phyloP scores from a whole-genome alignment of 495 filamentous ascomycete genomes.

The Pseudotulostoma volvatum region DNA sequence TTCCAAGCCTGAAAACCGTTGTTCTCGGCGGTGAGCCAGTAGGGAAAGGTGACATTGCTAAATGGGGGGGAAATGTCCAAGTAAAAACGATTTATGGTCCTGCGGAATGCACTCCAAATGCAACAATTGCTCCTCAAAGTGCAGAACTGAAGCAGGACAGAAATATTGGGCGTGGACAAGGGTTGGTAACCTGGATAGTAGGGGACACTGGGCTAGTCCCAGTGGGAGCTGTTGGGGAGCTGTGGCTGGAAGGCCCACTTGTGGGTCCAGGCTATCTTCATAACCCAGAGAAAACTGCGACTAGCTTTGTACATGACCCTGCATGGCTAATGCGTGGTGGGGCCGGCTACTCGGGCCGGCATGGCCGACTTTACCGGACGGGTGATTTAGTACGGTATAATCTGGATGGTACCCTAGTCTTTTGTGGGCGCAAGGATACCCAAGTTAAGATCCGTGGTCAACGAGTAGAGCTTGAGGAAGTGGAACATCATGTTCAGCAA shows the following conservation, averaged over 20 bases:
- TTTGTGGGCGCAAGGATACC: slow-evolving; percentile 15
- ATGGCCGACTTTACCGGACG: slow-evolving; percentile 31
- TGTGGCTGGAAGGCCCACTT: slow-evolving; percentile 8
- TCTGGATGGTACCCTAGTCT: slow-evolving; percentile 13
- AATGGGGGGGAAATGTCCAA: slow-evolving; percentile 7
- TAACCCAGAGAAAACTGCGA: slow-evolving; percentile 21
- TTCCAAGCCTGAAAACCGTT: slow-evolving; percentile 10
- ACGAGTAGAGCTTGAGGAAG: slow-evolving; percentile 21
- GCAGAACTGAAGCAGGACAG: slow-evolving; percentile 18
- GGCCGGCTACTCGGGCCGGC: too few species aligned
- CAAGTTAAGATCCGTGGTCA: slow-evolving; percentile 21
- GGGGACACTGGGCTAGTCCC: slow-evolving; percentile 20
- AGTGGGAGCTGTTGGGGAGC: slow-evolving; percentile 24
- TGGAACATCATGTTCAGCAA: slow-evolving; percentile 10
- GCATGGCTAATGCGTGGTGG: slow-evolving; percentile 20
- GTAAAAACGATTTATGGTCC: slow-evolving; percentile 13
- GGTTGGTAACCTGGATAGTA: slow-evolving; percentile 24
- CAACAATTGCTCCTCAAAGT: slow-evolving; percentile 43
- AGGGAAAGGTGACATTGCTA: slow-evolving; percentile 4
- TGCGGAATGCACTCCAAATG: slow-evolving; percentile 19
- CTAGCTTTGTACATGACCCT: slow-evolving; percentile 29
- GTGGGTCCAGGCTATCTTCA: slow-evolving; percentile 32
- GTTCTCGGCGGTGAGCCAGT: slow-evolving; percentile 11
- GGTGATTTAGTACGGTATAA: slow-evolving; percentile 8
- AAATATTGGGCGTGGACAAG: too few species aligned